These are phyloP conservation scores for Blastomyces gilchristii DNA, from an alignment of 2,329 filamentous ascomycete genomes.

Conservation along the genomic window DNA sequence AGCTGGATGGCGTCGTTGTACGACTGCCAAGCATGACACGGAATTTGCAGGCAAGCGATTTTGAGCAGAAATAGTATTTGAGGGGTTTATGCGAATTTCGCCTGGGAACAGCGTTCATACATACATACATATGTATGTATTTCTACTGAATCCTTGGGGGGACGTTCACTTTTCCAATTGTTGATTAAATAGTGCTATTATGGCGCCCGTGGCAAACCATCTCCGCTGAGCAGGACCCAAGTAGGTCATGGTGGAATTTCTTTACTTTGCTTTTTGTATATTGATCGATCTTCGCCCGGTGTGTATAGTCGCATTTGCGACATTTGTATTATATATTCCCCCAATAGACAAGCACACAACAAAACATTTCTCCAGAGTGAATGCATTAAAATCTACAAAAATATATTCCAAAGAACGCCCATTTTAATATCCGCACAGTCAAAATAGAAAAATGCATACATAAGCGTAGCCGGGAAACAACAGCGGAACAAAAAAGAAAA, in stretches of 20 bases:
- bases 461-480: constrained; percentile 17
- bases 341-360: constrained; percentile 4
- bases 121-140: neutral
- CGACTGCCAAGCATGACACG: constrained; percentile 86
- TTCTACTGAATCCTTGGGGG: neutral
- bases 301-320: constrained; percentile 1
- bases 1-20: constrained; percentile 76
- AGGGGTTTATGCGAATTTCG: neutral
- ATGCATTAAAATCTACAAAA: neutral
- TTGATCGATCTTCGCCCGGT: neutral
- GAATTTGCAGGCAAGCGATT: constrained; percentile 93
- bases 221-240: neutral
- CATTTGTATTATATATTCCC: constrained; percentile 8
- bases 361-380: neutral
- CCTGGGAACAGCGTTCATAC: neutral
- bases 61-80: constrained; percentile 40
- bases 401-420: neutral
- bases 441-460: constrained; percentile 5
- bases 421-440: neutral
- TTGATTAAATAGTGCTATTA: too few species aligned
- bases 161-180: neutral
- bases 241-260: constrained; percentile 1
- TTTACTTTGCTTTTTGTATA: neutral
- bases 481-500: constrained; percentile 16
- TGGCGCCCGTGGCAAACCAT: neutral